phyloP scores from a whole-genome alignment of 2,329 filamentous ascomycete genomes.

The Parasarocladium wereldwijsianum region DNA sequence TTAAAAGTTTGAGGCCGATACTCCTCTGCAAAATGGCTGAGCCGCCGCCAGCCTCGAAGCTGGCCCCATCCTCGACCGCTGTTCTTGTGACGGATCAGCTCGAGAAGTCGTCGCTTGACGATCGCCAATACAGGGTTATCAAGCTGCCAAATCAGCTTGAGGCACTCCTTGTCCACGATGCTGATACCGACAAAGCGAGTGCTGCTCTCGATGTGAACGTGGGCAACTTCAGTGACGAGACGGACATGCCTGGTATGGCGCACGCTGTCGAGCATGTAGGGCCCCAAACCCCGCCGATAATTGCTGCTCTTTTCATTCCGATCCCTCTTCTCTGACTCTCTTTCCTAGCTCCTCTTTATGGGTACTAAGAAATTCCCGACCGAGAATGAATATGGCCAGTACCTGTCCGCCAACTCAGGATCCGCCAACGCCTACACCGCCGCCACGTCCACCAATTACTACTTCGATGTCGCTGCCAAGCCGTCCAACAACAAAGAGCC shows the following conservation, averaged over 20 bases:
- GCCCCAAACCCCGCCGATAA: constrained; percentile 1
- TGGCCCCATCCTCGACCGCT: constrained; percentile 16
- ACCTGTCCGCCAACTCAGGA: constrained; percentile 78
- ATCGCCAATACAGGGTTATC: constrained; percentile 78
- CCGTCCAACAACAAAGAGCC: constrained; percentile 45
- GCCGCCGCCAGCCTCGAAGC: constrained; percentile 18
- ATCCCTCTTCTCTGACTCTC: constrained; percentile 6
- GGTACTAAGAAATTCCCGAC: constrained; percentile 94
- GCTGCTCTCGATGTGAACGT: constrained; percentile 93
- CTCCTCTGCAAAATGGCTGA: constrained; percentile 13
- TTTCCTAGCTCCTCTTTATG: constrained; percentile 73
- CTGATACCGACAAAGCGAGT: constrained; percentile 91
- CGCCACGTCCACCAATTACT: constrained; percentile 90
- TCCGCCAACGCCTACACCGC: constrained; percentile 93
- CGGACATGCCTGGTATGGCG: constrained; percentile 85
- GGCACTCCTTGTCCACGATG: constrained; percentile 82
- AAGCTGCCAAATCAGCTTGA: constrained; percentile 76
- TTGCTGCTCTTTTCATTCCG: background rate
- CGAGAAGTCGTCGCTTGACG: constrained; percentile 73
- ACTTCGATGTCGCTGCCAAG: constrained; percentile 84
- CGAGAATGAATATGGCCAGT: constrained; percentile 93
- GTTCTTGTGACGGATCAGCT: constrained; percentile 49
- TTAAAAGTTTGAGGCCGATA: background rate
- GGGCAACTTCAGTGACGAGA: constrained; percentile 83
- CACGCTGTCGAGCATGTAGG: constrained; percentile 84